Conservation (phyloP, 305 asterid genomes). For the Andrographis paniculata region DNA sequence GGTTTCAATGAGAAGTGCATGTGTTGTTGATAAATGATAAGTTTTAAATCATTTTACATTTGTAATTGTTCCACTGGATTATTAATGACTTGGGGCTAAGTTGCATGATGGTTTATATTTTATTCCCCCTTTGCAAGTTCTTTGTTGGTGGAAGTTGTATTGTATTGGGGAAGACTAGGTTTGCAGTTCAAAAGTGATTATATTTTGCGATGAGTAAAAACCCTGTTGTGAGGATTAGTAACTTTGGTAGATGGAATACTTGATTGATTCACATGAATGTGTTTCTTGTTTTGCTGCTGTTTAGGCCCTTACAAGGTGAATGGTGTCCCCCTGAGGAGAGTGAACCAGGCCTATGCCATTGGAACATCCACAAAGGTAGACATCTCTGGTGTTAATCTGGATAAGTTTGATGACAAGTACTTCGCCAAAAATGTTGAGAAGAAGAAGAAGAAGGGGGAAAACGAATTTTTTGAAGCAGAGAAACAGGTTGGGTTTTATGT, state of each 20-base stretch:
- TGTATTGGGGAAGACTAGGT: neutral
- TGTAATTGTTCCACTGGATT: too few species aligned
- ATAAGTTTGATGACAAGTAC: slow-evolving; percentile 56
- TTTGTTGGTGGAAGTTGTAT: neutral
- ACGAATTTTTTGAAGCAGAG: slow-evolving; percentile 49
- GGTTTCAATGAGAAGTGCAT: too few species aligned
- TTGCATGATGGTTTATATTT: too few species aligned
- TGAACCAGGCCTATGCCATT: slow-evolving; percentile 65
- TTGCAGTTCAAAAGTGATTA: neutral
- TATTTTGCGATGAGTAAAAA: neutral
- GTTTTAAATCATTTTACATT: too few species aligned
- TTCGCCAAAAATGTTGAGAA: slow-evolving; percentile 52
- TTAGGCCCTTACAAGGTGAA: slow-evolving; percentile 76
- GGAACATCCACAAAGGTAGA: slow-evolving; percentile 61
- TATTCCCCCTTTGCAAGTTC: neutral
- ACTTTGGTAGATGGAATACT: too few species aligned
- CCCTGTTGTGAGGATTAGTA: neutral
- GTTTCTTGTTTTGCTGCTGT: neutral
- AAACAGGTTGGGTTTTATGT: slow-evolving; percentile 33
- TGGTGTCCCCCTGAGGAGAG: slow-evolving; percentile 83
- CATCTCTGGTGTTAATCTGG: slow-evolving; percentile 35
- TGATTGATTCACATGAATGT: neutral
- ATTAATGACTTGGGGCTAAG: too few species aligned
- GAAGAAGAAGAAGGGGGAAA: slow-evolving; percentile 53
- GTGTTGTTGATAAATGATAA: too few species aligned